Evolutionary conservation across 352 stramenopile genomes (phyloP), one percentile per base, ranked within the genome.

Genomic region (Globisporangium carolinianum): DNA sequence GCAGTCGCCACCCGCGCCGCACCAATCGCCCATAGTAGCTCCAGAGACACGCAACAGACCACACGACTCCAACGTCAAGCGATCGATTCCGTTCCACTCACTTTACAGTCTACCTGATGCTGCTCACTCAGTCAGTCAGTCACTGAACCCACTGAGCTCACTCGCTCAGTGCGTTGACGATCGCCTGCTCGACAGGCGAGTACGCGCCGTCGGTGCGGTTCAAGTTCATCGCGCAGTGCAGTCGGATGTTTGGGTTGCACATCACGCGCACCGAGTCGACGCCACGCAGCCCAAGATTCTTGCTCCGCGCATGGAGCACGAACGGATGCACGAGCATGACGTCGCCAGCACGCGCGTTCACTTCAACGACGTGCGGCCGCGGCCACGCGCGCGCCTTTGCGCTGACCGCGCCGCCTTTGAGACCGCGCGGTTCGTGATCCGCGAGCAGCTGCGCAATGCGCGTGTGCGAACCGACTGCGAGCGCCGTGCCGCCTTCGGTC

Each of bases 261-360:
- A 89, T 88, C 55, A 89, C 76, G 10, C 81, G 79, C 46, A 91
- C 79, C 24, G 72, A 82, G 17, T 74, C 72, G 38, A 69, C 61
- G 24, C 75, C 72, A n/a, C 71, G 75, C 6, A 63, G 45, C 1
- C 75, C 77, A 8, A 86, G 67, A 47, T 91, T 89, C 51, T 85
- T 86, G 38, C 73, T 87, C 0, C 84, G 75, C n/a, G 80, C 79
- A 51, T 94, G 84, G 24, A 94, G 62, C 35, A 91, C 53, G 50
- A 94, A 88, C 12, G 84, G 84, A 54, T 94, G 84, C 39, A 86
- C 82, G 14, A 94, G 64, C 73, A 89, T 85, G 15, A 94, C 70
- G 42, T 94, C 84, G 3, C 84, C 84, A 10, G 83, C 83, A 15
- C 66, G 62, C 15, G 83, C 83, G 37, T 76, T 75, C 47, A 87